Evolutionary conservation across 352 stramenopile genomes (phyloP), one percentile per base, ranked within the genome.

Genomic region (Pilasporangium apinafurcum): DNA sequence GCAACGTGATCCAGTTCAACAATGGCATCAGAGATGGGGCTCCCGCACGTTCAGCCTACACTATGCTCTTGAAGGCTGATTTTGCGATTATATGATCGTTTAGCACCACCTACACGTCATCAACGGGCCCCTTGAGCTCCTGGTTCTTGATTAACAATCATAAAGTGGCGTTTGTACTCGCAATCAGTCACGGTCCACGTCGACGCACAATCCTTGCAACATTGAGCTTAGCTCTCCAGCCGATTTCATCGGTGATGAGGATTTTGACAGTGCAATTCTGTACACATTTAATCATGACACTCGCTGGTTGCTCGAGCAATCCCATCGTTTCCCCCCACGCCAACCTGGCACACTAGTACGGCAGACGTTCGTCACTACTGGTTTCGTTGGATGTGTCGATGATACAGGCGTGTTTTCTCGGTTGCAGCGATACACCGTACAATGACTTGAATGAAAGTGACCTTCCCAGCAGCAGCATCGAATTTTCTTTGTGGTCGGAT

Each of bases 351-450:
- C 80, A 92, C 22, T 34, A 37, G 47, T 96, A 84, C 18, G 81
- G 83, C 37, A 87, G 56, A 40, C 81, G 47, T n/a, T 84, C 82
- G 48, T 92, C 80, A n/a, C 86, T 84, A 8, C 65, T 80, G 54
- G 96, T 96, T 55, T 95, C 83, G 60, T 95, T 95, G n/a, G 66
- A 91, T 20, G 85, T 95, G 61, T 96, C 87, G 20, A 96, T 81
- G 30, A 95, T 87, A 16, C 78, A 69, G 9, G 94, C 72, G 45
- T 92, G n/a, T 94, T 60, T 80, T 58, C 30, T 60, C 65, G 10
- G 49, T 60, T 43, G 72, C 48, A 0, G 83, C 66, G n/a, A 96
- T 53, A 18, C 62, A 72, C 3, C 77, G 53, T 7, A 80, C 71
- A 13, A 89, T 68, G 35, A 95, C 83, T 48, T 82, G 67, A 26